Base-by-base conservation (phyloP, 768 basidiomycete species). In the Leucogyrophana mollusca region DNA sequence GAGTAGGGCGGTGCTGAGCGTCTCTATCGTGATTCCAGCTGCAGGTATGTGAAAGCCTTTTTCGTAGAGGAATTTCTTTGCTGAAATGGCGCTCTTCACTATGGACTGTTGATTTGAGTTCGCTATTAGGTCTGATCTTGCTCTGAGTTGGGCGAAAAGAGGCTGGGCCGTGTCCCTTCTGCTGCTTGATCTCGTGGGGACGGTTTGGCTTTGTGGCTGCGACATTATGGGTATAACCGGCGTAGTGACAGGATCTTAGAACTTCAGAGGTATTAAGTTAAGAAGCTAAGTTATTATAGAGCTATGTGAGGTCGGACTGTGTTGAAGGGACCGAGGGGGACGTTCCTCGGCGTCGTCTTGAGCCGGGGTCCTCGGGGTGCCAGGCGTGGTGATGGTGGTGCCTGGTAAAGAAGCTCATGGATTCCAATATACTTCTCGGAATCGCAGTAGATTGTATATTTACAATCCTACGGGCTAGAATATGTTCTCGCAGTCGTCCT, bases 331-430 rank as follows among this genome's bases (percentile, higher is more conserved):
- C 35, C n/a, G 35, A 37, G 35, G 35, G 7, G 27, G 27, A 13
- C 27, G n/a, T 30, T 7, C 35, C 35, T 37, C 35, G 20, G n/a
- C 35, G 20, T 6, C 20, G 8, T 37, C 35, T 21, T 37, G n/a
- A 37, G 35, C 35, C 35, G 35, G 35, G 35, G 35, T 37, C 35
- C 35, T 37, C 35, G 35, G n/a, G 35, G 35, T 37, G 35, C 35
- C 35, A 37, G n/a, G n/a, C 35, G 16, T 7, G 35, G n/a, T 37
- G 35, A 37, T 37, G 35, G 35, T 37, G 35, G 35, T 37, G 6
- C 7, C 35, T 16, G 35, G 35, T 8, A 37, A 37, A 37, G 35
- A 33, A 33, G n/a, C n/a, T n/a, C n/a, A n/a, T n/a, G n/a, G n/a
- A n/a, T n/a, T n/a, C n/a, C n/a, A n/a, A n/a, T n/a, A n/a, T n/a